Evolutionary conservation across 75 land plant species (phyloP).

Genomic region (Pinus tabuliformis): DNA sequence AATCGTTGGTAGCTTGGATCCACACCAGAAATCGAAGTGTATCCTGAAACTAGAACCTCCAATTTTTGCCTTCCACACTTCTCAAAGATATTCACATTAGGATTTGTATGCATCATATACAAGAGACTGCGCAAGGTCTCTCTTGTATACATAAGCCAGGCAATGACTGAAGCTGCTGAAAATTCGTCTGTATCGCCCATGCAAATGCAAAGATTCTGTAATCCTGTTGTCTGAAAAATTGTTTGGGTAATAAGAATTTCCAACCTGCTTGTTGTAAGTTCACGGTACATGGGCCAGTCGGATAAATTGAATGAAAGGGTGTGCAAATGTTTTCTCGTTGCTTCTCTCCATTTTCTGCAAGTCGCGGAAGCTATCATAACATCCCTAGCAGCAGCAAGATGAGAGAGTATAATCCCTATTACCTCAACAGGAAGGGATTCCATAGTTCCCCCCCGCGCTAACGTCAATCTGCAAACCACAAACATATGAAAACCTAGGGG

Average conservation of each 20-base stretch:
- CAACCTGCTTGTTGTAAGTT: constrained; percentile 40
- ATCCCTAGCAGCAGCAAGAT: constrained; percentile 69
- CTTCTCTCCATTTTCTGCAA: constrained; percentile 76
- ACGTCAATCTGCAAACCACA: background rate
- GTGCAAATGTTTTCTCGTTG: constrained; percentile 63
- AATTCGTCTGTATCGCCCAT: constrained; percentile 67
- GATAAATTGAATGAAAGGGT: constrained; percentile 48
- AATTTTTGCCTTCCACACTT: constrained; percentile 73
- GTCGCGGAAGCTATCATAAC: constrained; percentile 77
- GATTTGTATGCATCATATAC: constrained; percentile 56
- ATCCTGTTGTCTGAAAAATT: constrained; percentile 66
- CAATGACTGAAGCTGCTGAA: constrained; percentile 80
- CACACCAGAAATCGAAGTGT: constrained; percentile 52
- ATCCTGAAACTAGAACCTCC: constrained; percentile 47
- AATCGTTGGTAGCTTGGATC: constrained; percentile 74
- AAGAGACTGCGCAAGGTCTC: constrained; percentile 51
- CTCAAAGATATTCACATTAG: constrained; percentile 69
- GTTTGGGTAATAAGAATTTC: constrained; percentile 85
- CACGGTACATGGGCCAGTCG: constrained; percentile 63
- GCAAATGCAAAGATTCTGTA: constrained; percentile 55
- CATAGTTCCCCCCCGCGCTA: constrained; percentile 21
- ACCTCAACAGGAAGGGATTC: constrained; percentile 85
- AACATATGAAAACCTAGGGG: background rate
- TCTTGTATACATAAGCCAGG: constrained; percentile 86
- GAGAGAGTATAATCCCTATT: constrained; percentile 77